A percentile compares a stretch with the other conserved stretches of the same genome.
Evolutionary conservation across 345 rosid species (phyloP).

Genomic region (Gossypium turneri): DNA sequence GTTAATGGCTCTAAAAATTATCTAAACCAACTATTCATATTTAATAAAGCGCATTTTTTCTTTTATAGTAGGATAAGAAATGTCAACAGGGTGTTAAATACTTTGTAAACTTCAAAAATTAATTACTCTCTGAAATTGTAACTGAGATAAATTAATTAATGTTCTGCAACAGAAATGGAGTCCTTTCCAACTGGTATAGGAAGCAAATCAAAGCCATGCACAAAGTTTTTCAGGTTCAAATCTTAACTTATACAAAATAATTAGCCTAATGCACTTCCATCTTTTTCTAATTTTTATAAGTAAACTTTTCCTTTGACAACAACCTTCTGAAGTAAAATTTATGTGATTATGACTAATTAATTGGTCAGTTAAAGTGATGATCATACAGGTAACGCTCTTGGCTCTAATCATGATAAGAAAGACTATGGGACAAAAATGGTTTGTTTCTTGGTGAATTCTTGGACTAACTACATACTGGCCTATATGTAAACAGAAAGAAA

Average conservation of each 20-base stretch:
- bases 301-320: constrained; percentile 21
- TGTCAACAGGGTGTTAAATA: constrained; percentile 5
- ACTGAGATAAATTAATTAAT: constrained; percentile 66
- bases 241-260: constrained; percentile 63
- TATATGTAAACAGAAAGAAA: constrained; percentile 42
- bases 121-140: constrained; percentile 40
- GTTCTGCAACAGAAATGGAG: constrained; percentile 79
- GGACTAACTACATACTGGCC: constrained; percentile 41
- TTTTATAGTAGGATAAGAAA: constrained; percentile 2
- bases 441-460: constrained; percentile 36
- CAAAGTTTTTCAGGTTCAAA: constrained; percentile 96
- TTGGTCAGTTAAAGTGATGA: constrained; percentile 53
- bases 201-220: constrained; percentile 97
- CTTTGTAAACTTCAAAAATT: constrained; percentile 22
- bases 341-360: constrained; percentile 56
- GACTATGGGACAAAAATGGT: constrained; percentile 47
- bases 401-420: constrained; percentile 47
- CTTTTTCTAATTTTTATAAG: constrained; percentile 31
- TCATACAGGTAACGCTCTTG: constrained; percentile 49
- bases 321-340: constrained; percentile 29
- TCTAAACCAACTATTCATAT: constrained; percentile 1
- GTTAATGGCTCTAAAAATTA: neutral
- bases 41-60: neutral
- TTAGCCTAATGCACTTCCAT: constrained; percentile 39
- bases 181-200: constrained; percentile 78